phyloP scores from a whole-genome alignment of 1,284 basidiomycete species.

The Veloporphyrellus conicus region DNA sequence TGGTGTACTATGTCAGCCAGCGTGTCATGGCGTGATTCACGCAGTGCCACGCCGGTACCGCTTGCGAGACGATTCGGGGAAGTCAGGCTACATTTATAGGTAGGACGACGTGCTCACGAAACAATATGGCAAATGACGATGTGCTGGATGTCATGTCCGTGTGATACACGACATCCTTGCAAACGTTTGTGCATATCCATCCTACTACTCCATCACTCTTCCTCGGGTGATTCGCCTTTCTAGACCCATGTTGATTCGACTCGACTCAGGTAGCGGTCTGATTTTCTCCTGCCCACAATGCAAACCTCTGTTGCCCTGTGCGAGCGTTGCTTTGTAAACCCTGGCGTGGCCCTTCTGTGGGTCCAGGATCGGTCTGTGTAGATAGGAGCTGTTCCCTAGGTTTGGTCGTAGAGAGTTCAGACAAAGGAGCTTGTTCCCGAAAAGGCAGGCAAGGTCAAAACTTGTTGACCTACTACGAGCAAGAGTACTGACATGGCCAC shows the following conservation, averaged over 20 bases:
- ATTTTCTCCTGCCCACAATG: too few species aligned
- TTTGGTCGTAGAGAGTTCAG: not conserved
- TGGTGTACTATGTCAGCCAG: conserved; percentile 1
- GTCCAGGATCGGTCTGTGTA: too few species aligned
- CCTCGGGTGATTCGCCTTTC: conserved; percentile 17
- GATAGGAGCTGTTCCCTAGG: too few species aligned
- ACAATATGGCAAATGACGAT: conserved; percentile 4
- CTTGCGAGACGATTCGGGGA: conserved; percentile 5
- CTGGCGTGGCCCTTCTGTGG: too few species aligned
- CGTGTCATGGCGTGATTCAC: conserved; percentile 5
- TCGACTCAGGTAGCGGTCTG: too few species aligned
- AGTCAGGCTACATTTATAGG: conserved; percentile 16
- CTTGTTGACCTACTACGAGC: too few species aligned
- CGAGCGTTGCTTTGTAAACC: too few species aligned
- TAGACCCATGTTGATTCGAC: not conserved
- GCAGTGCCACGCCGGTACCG: conserved; percentile 27
- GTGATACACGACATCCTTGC: conserved; percentile 12
- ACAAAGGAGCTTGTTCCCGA: conserved; percentile 13
- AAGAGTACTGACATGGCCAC: too few species aligned
- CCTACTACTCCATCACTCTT: conserved; percentile 1
- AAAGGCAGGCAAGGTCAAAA: conserved; percentile 23
- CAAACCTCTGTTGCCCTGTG: too few species aligned
- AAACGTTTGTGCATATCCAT: conserved; percentile 5
- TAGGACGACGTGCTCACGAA: too few species aligned
- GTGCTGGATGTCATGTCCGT: conserved; percentile 30